Evolutionary conservation across 1,284 basidiomycete genomes (phyloP), one percentile per base, ranked within the genome.

Genomic region (Malassezia japonica): DNA sequence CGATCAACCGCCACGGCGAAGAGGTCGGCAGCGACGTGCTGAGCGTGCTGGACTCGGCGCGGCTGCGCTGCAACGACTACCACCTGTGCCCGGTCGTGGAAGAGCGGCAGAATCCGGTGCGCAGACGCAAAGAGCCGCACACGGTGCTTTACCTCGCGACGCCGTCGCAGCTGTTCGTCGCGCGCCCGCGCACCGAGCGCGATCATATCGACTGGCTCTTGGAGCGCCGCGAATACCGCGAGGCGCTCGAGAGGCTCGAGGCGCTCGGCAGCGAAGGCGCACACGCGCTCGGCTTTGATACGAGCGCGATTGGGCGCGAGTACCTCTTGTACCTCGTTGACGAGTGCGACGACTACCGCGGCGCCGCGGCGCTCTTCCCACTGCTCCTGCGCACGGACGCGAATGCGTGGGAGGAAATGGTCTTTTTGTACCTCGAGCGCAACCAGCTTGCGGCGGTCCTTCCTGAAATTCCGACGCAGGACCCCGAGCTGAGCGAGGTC

Each of bases 201-300:
- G 94, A 99, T 73, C 90, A 94, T 67, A 82, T 98, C 39, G 78
- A 81, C 10, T 99, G 92, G 92, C 77, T 99, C 15, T 83, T 96
- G 15, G 87, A 95, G 65, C 79, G 82, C 56, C 78, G 81, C 67
- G 76, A 82, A 55, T 98, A 88, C 67, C 86, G 90, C 61, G 88
- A 94, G 65, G 94, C 94, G 0, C 76, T 98, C 54, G 80, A 80
- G 23, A 83, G 83, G 49, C 81, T 89, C n/a, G 89, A 94, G 73
- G 78, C 78, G 47, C 66, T 80, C 56, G 78, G 82, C n/a, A 50
- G 42, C 20, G 50, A 39, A 1, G 57, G 46, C 16, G 67, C 66
- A 4, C 27, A 44, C 6, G 59, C 57, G 48, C 60, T 55, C n/a
- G 68, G 65, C 2, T 74, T 78, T 46, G 85, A 84, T 62, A 82